Base-by-base conservation (phyloP, 768 basidiomycete species). In the Phaeolepiota aurea region DNA sequence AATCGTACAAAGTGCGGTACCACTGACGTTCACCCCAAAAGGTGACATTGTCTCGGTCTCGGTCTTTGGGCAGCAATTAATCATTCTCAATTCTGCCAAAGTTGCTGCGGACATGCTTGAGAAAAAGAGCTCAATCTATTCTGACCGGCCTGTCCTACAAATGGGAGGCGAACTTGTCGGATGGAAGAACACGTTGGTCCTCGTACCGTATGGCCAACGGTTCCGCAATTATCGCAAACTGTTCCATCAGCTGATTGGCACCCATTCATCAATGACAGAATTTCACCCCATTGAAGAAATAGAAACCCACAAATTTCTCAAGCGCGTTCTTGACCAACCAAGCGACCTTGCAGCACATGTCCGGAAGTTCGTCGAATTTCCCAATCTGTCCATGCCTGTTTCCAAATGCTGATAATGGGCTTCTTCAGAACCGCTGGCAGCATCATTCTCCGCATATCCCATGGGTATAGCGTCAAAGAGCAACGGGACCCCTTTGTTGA, bases 51-150 rank as follows among this genome's bases (percentile, higher is more conserved):
- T 63, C 1, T 69, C 72, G n/a, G 49, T 57, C 0, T 67, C 68
- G 9, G 48, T 72, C 11, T 59, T 76, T 11, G 71, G 65, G 3
- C 71, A 74, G 42, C 62, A 61, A 32, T 61, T 72, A 30, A 33
- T 76, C 22, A 51, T 77, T 38, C 20, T 77, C 19, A 76, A 73
- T 49, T 64, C 61, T 0, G 49, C 45, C 4, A 49, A 65, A 18
- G 41, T 49, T 1, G 73, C 74, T 3, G 49, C 59, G n/a, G 69
- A 74, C 20, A 57, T 77, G 56, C 66, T 78, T 18, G 69, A 76
- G 22, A 69, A 67, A 45, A 72, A 68, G 41, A 69, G 76, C 22
- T 55, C 63, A 11, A 64, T 69, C 20, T 77, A 77, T 48, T 79
- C 77, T 13, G 75, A 78, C 52, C 62, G 77, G 22, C 74, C 77